Base-by-base conservation (phyloP, 805 yeast genomes). In the Metschnikowia sp. region DNA sequence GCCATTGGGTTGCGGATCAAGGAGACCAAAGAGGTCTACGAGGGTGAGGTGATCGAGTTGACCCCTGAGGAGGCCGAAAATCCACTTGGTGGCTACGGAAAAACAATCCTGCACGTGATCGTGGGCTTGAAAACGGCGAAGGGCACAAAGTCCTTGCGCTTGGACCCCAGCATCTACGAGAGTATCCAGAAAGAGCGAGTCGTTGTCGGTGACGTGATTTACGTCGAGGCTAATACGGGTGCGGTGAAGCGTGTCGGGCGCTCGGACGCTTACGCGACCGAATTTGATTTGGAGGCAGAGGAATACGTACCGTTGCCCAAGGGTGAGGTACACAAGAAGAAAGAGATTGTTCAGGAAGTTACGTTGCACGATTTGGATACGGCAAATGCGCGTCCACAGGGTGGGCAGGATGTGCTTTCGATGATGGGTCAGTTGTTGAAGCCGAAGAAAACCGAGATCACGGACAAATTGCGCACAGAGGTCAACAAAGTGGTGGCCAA, bases 231-330 rank as follows among this genome's bases (percentile, higher is more conserved):
- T 49, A 92, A 95, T 62, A 92, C 97, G 12, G 99, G 99, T 36
- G 89, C 96, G 19, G 97, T 94, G 36, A 92, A 92, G 63, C 79
- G 98, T 62, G 96, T 94, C 26, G 99, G 99, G 44, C 81, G 99
- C 66, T 87, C 96, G n/a, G 98, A 94, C 67, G 97, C 97, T 0
- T 90, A 90, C 62, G 97, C 99, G 22, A 90, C 99, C 9, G 99
- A 94, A 71, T 94, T 91, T 60, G 99, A 94, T 69, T 79, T 95
- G 50, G 98, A 94, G 76, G 97, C 98, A 28, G 97, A 95, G 70
- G 98, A 94, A 70, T 94, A 94, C 68, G 98, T 94, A 19, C 97
- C 99, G 37, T 78, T 95, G 59, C 99, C 99, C 51, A 95, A 94
- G 72, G 99, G 99, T 45, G 99, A 94, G 68, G 96, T 94, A 39